Base-by-base conservation (phyloP, 441 rosid genomes). In the Jatropha multifida region DNA sequence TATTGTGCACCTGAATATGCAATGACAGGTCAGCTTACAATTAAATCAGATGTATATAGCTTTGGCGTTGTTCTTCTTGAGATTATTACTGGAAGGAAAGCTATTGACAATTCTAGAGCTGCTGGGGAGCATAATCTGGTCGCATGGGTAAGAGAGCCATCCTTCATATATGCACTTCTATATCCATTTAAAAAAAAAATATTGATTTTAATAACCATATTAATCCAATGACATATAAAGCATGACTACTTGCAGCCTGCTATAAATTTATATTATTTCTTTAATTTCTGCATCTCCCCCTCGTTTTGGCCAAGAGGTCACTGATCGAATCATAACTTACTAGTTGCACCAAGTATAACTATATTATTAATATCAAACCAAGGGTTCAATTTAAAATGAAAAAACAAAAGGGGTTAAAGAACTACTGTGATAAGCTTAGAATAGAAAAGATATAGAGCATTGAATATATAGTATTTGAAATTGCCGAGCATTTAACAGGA, bases 1-100 rank as follows among this genome's bases (percentile, higher is more conserved):
- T 94, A 94, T 78, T 94, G 98, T 82, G 98, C 98, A 55, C 98
- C 98, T 5, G 98, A 94, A 74, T 94, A 94, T 74, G 98, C 98
- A 76, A 91, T 94, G 98, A 94, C 99, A 0, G 99, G 98, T 46
- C 99, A 94, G 87, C 97, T 94, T 68, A 93, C 99, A 0, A 82
- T 95, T 73, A 95, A 93, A 79, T 95, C 97, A 2, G 99, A 93
- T 77, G 96, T 95, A 74, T 95, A 93, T 82, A 95, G 99, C 78
- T 95, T 93, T 41, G 99, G 99, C 23, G 97, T 93, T 78, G 97
- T 95, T 74, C 97, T 95, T 72, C 91, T 95, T 15, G 99, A 93
- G 85, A 92, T 95, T 63, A 93, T 95, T 68, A 93, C 98, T 0
- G 98, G 97, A 37, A 90, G 98, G 79, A 95, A 93, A 87, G 98